Percentiles rank a stretch among this genome's conserved stretches.
Conservation (phyloP, 2,329 filamentous ascomycete species). For the Paramyrothecium sp. region DNA sequence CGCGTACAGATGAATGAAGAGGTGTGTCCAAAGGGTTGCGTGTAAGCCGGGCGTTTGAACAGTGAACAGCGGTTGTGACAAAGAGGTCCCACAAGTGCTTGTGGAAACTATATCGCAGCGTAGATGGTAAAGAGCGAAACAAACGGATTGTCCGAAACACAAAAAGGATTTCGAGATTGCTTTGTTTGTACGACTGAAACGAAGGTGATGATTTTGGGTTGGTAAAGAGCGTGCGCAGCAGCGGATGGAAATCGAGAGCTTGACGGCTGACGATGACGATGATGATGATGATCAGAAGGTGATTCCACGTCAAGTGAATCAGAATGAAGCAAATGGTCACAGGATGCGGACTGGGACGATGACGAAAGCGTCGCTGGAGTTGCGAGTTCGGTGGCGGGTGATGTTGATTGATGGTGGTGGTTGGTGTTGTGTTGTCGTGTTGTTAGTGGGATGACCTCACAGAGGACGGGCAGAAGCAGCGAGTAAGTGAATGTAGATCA, state of each 20-base stretch:
- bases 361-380: not conserved
- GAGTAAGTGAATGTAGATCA: not conserved
- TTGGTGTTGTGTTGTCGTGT: not conserved
- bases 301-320: slow-evolving; percentile 8
- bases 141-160: too few species aligned
- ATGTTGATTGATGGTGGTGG: not conserved
- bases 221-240: not conserved
- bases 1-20: not conserved
- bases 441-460: not conserved
- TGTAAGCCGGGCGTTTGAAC: not conserved
- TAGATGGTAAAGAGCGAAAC: too few species aligned
- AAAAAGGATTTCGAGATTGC: too few species aligned
- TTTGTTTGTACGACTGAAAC: too few species aligned
- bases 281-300: not conserved
- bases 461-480: not conserved
- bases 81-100: not conserved
- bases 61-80: not conserved
- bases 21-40: too few species aligned
- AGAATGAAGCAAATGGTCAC: not conserved
- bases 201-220: not conserved
- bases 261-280: too few species aligned
- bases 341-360: not conserved
- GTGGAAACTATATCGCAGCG: too few species aligned
- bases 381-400: too few species aligned
- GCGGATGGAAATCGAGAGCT: not conserved